Conservation (phyloP, 2,329 filamentous ascomycete genomes). For the Talaromyces sp. region DNA sequence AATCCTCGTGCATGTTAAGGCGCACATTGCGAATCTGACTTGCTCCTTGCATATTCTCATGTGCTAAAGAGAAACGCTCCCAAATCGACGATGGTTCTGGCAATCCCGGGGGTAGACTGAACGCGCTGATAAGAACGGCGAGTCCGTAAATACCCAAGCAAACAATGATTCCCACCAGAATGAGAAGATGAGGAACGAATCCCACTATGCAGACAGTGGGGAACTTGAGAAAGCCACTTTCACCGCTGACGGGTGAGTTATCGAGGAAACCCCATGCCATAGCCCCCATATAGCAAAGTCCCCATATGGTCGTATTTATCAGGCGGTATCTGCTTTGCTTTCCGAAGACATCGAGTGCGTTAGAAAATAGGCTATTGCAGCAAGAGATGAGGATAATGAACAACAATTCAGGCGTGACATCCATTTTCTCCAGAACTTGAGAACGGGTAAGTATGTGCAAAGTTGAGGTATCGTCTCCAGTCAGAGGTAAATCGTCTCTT, state of each 20-base stretch:
- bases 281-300: slow-evolving; percentile 78
- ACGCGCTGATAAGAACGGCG: slow-evolving; percentile 69
- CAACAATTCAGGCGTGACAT: slow-evolving; percentile 83
- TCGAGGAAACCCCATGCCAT: slow-evolving; percentile 69
- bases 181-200: slow-evolving; percentile 89
- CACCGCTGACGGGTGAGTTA: slow-evolving; percentile 40
- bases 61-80: slow-evolving; percentile 64
- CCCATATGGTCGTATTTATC: slow-evolving; percentile 83
- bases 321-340: slow-evolving; percentile 76
- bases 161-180: slow-evolving; percentile 69
- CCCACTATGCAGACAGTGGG: slow-evolving; percentile 93
- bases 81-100: slow-evolving; percentile 42
- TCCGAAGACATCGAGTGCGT: slow-evolving; percentile 73
- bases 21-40: slow-evolving; percentile 75
- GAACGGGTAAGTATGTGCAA: slow-evolving; percentile 36
- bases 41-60: slow-evolving; percentile 87
- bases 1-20: slow-evolving; percentile 84
- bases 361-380: slow-evolving; percentile 82
- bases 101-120: slow-evolving; percentile 55
- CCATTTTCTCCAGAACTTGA: slow-evolving; percentile 70
- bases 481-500: slow-evolving; percentile 43
- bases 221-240: slow-evolving; percentile 68
- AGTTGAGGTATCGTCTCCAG: slow-evolving; percentile 28
- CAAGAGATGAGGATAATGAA: slow-evolving; percentile 82
- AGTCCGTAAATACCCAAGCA: slow-evolving; percentile 73